phyloP scores from a whole-genome alignment of 108 stramenopile species.

The Chaetoceros muelleri region DNA sequence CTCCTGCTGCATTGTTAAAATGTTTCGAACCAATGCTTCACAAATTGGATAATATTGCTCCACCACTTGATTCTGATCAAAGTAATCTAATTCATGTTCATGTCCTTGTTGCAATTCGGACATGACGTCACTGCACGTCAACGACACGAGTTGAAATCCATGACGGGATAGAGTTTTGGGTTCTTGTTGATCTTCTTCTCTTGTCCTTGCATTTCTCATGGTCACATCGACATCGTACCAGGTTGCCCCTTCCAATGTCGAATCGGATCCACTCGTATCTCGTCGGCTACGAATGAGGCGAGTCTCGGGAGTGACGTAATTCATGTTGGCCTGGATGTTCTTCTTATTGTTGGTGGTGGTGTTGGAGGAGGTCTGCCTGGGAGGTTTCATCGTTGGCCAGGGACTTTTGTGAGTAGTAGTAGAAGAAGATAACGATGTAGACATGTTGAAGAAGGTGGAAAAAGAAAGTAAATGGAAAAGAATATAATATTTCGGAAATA shows the following conservation, averaged over 20 bases:
- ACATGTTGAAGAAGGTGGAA: too few relatives aligned
- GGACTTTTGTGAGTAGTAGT: not conserved
- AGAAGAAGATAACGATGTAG: too few relatives aligned
- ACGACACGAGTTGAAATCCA: slow-evolving; percentile 27
- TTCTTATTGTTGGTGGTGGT: not conserved
- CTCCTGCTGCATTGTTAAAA: not conserved
- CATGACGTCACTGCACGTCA: not conserved
- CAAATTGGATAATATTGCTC: slow-evolving; percentile 42
- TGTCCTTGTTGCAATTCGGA: slow-evolving; percentile 2
- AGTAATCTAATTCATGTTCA: slow-evolving; percentile 24
- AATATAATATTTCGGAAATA: too few relatives aligned
- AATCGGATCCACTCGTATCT: slow-evolving; percentile 27
- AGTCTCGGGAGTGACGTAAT: slow-evolving; percentile 37
- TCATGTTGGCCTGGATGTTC: slow-evolving; percentile 28
- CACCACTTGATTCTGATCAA: slow-evolving; percentile 27
- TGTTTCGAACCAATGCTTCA: slow-evolving; percentile 19
- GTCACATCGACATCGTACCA: slow-evolving; percentile 24
- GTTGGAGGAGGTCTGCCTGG: not conserved
- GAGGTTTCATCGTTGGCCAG: not conserved
- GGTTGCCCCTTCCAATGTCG: slow-evolving; percentile 19
- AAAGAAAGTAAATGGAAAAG: too few relatives aligned
- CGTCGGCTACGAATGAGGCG: slow-evolving; percentile 18
- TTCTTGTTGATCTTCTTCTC: not conserved
- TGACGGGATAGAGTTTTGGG: slow-evolving; percentile 19
- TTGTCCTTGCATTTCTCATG: slow-evolving; percentile 23